Percentiles rank a stretch among this genome's conserved stretches.
Conservation (phyloP, 345 rosid species). For the Populus deltoides region DNA sequence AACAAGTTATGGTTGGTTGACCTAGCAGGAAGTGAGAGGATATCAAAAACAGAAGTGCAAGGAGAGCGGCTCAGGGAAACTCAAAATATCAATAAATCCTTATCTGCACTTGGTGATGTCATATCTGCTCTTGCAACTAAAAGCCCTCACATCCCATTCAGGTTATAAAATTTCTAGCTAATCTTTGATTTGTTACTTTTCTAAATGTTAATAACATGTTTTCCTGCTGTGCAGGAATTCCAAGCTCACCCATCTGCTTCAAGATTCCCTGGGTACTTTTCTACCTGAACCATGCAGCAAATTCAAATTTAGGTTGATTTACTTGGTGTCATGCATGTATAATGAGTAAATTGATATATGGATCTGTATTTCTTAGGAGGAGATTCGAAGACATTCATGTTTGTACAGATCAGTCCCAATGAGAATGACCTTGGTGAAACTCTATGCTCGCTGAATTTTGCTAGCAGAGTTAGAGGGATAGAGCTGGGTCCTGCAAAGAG, state of each 20-base stretch:
- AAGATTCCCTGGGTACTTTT: constrained; percentile 79
- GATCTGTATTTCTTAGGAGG: constrained; percentile 60
- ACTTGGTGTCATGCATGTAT: background rate
- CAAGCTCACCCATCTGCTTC: constrained; percentile 96
- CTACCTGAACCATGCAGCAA: background rate
- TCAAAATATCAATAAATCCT: constrained; percentile 87
- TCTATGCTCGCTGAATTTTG: constrained; percentile 88
- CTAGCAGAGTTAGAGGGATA: constrained; percentile 91
- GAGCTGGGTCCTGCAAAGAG: constrained; percentile 91
- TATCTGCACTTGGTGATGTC: constrained; percentile 98
- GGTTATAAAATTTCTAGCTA: constrained; percentile 34
- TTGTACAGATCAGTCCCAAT: constrained; percentile 90
- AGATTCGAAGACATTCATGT: constrained; percentile 94
- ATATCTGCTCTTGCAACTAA: constrained; percentile 89
- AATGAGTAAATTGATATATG: constrained; percentile 14
- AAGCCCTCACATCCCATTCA: constrained; percentile 90
- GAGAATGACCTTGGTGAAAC: constrained; percentile 83
- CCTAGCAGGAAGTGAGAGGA: constrained; percentile 97
- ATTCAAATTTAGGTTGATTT: background rate
- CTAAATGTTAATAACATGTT: constrained; percentile 5
- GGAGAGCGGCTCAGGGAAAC: constrained; percentile 97
- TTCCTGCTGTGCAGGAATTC: constrained; percentile 66
- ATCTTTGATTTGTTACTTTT: background rate
- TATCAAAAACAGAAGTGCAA: constrained; percentile 89
- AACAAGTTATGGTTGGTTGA: constrained; percentile 98